phyloP scores from a whole-genome alignment of 2,329 filamentous ascomycete species.

The Ascochyta koolunga region DNA sequence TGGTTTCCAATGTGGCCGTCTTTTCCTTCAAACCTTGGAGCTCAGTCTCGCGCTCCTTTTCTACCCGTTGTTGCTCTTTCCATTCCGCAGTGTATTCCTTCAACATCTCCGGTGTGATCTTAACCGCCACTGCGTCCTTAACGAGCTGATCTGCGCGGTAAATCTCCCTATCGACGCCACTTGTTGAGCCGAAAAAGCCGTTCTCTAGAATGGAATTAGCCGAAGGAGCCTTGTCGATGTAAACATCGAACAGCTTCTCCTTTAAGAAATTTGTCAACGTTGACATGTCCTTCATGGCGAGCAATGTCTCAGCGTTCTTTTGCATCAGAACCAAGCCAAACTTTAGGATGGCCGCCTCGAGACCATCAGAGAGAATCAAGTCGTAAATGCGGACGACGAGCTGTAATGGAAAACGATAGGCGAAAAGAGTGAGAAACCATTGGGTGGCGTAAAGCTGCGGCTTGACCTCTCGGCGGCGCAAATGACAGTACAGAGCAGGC shows the following conservation, averaged over 20 bases:
- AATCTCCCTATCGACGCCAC: slow-evolving; percentile 90
- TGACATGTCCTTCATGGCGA: slow-evolving; percentile 89
- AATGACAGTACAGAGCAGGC: slow-evolving; percentile 91
- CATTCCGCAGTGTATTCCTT: slow-evolving; percentile 83
- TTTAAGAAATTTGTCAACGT: slow-evolving; percentile 89
- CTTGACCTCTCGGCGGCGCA: slow-evolving; percentile 84
- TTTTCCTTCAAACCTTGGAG: slow-evolving; percentile 69
- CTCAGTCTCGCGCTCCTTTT: slow-evolving; percentile 83
- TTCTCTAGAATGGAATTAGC: slow-evolving; percentile 93
- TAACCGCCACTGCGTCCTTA: slow-evolving; percentile 86
- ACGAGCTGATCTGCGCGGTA: slow-evolving; percentile 95
- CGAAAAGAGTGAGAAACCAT: slow-evolving; percentile 98
- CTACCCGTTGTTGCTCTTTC: slow-evolving; percentile 85
- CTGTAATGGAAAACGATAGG: slow-evolving; percentile 95
- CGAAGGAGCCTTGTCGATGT: slow-evolving; percentile 92
- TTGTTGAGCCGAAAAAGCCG: slow-evolving; percentile 93
- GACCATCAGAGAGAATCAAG: slow-evolving; percentile 88
- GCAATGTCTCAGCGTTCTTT: slow-evolving; percentile 79
- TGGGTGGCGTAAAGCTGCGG: slow-evolving; percentile 96
- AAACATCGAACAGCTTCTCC: slow-evolving; percentile 92
- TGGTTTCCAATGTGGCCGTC: slow-evolving; percentile 68
- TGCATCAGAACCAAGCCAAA: slow-evolving; percentile 97
- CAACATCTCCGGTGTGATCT: slow-evolving; percentile 82
- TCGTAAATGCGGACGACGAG: slow-evolving; percentile 97
- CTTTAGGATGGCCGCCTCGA: slow-evolving; percentile 85